These are phyloP conservation scores for Phytopythium delawarense DNA, from an alignment of 352 stramenopile species.

Conservation along the genomic window DNA sequence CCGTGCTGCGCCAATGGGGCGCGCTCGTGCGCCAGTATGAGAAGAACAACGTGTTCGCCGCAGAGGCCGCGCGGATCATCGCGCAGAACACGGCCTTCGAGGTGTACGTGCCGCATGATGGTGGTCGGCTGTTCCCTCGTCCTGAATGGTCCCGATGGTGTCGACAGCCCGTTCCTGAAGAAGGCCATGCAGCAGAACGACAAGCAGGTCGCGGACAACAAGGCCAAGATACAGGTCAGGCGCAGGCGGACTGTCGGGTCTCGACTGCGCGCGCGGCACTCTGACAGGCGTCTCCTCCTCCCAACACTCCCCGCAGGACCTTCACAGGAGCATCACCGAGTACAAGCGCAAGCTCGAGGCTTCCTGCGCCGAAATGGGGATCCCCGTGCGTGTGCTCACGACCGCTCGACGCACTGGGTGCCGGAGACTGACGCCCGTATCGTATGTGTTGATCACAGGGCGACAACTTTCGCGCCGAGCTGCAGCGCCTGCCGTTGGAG, in stretches of 20 bases:
- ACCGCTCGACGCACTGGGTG: not conserved
- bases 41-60: conserved; percentile 75
- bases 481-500: conserved; percentile 49
- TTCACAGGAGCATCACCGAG: conserved; percentile 65
- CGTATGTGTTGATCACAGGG: conserved; percentile 18
- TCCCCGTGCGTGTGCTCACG: conserved; percentile 26
- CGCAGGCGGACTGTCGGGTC: not conserved
- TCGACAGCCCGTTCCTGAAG: conserved; percentile 59
- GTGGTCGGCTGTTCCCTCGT: too few relatives aligned
- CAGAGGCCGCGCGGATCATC: conserved; percentile 67
- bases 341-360: conserved; percentile 65
- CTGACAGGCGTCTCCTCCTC: not conserved
- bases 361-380: conserved; percentile 56
- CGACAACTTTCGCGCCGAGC: conserved; percentile 55
- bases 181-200: conserved; percentile 79
- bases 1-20: conserved; percentile 64
- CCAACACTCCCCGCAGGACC: conserved; percentile 28
- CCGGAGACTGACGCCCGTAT: not conserved
- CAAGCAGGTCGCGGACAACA: conserved; percentile 77
- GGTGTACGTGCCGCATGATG: conserved; percentile 31
- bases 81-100: conserved; percentile 74
- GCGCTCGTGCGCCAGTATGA: conserved; percentile 69
- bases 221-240: conserved; percentile 62
- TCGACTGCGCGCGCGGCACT: too few relatives aligned
- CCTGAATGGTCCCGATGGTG: conserved; percentile 1